Evolutionary conservation across 2,329 filamentous ascomycete species (phyloP), one percentile per base, ranked within the genome.

Genomic region (Alternaria longipes): DNA sequence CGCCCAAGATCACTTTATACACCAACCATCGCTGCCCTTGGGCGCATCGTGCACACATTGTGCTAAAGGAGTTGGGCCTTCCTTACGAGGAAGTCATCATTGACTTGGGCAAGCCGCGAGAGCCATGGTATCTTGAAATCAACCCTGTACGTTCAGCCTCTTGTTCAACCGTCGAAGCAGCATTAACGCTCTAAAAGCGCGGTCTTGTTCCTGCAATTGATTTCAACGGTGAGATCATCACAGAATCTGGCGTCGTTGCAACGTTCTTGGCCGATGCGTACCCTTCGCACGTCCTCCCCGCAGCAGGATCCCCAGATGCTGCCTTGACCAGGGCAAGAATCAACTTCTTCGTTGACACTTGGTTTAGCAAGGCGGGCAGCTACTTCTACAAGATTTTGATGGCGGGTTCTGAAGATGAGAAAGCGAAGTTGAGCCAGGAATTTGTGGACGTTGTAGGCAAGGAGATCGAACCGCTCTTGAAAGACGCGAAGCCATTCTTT

Each of bases 1-100:
- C 70, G 6, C 79, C 79, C 28, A 86, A 86, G 67, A 87, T 91
- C 75, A 89, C 81, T 32, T 81, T 92, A 42, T 93, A 93, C 80
- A 92, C 90, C 50, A 90, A 89, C 81, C 88, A 88, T 68, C 53
- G 67, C 51, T 93, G 90, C 75, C 90, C 90, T 22, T 93, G 86
- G 77, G 91, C 91, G 16, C 91, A 94, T 74, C 89, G 92, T 36
- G 90, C 87, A 1, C 89, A 93, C 69, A 92, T 93, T 60, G 85
- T 85, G 6, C 84, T 93, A 26, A 83, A 85, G 30, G 91, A 93
- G 73, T 84, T 91, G 12, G 83, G 84, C 11, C 73, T 93, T 30
- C 82, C 86, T 0, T 91, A 87, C 70, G 88, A 91, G 59, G 89
- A 92, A 67, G 88, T 91, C 62, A 86, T 88, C 59, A 91, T 96